phyloP scores from a whole-genome alignment of 768 basidiomycete genomes.

The Trametes cubensis region DNA sequence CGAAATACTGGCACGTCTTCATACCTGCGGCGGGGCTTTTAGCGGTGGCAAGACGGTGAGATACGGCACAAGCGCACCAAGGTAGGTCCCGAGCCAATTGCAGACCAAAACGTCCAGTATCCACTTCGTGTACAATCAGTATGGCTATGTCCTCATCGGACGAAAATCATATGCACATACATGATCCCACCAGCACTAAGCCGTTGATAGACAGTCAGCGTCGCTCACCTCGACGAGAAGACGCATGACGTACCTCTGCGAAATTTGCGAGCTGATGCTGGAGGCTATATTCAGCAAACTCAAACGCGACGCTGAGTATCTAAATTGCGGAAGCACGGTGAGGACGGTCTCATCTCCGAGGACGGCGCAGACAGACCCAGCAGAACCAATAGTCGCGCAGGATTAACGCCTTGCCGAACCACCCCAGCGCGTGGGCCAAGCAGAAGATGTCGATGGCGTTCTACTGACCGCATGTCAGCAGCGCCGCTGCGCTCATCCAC shows the following conservation, averaged over 20 bases:
- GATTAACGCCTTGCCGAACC: slow-evolving; percentile 92
- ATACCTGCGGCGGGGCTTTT: slow-evolving; percentile 54
- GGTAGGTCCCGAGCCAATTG: slow-evolving; percentile 86
- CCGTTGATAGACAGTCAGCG: slow-evolving; percentile 14
- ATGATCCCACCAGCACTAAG: slow-evolving; percentile 92
- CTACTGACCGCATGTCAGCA: slow-evolving; percentile 39
- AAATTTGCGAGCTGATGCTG: slow-evolving; percentile 90
- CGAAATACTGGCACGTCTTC: slow-evolving; percentile 85
- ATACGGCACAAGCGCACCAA: slow-evolving; percentile 49
- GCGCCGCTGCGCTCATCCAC: neutral
- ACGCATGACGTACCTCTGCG: slow-evolving; percentile 62
- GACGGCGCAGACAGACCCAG: slow-evolving; percentile 57
- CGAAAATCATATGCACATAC: slow-evolving; percentile 45
- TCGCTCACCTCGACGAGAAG: slow-evolving; percentile 7
- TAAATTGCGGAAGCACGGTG: slow-evolving; percentile 33
- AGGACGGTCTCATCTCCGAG: neutral
- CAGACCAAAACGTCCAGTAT: slow-evolving; percentile 83
- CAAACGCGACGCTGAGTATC: slow-evolving; percentile 88
- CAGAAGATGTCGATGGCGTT: slow-evolving; percentile 87
- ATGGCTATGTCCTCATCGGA: slow-evolving; percentile 10
- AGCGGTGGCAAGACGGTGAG: slow-evolving; percentile 17
- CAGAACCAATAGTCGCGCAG: slow-evolving; percentile 93
- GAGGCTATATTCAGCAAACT: slow-evolving; percentile 85
- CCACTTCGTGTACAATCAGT: slow-evolving; percentile 56
- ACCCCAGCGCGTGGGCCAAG: slow-evolving; percentile 80